Evolutionary conservation across 2,329 filamentous ascomycete species (phyloP).

Genomic region (Claviceps paspali): DNA sequence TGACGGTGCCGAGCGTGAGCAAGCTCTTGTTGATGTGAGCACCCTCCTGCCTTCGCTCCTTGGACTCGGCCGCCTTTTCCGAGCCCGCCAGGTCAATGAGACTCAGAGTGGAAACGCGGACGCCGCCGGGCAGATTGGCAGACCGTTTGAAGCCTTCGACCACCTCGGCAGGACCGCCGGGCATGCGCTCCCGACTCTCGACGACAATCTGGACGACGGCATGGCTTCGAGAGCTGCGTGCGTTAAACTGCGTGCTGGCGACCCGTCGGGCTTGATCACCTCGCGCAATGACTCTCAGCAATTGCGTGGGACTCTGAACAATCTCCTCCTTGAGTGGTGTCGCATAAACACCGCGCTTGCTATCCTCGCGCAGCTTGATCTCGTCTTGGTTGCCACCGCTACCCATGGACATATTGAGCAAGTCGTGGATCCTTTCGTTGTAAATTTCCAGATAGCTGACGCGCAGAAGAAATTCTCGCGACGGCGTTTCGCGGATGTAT

Average conservation of each 20-base stretch:
- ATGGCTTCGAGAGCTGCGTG: conserved; percentile 91
- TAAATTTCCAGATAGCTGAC: conserved; percentile 99
- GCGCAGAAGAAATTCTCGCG: conserved; percentile 81
- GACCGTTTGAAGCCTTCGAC: conserved; percentile 46
- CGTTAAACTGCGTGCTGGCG: conserved; percentile 92
- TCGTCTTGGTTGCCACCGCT: conserved; percentile 58
- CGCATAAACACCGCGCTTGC: conserved; percentile 90
- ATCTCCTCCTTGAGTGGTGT: conserved; percentile 96
- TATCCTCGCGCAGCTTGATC: conserved; percentile 93
- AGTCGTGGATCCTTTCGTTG: conserved; percentile 92
- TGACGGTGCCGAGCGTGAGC: conserved; percentile 87
- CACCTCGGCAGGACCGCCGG: conserved; percentile 30
- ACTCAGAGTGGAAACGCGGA: conserved; percentile 87
- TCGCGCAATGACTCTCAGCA: conserved; percentile 84
- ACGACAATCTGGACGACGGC: conserved; percentile 98
- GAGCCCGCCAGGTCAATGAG: conserved; percentile 94
- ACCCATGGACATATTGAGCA: conserved; percentile 60
- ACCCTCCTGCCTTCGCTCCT: conserved; percentile 84
- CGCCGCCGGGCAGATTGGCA: conserved; percentile 65
- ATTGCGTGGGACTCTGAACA: conserved; percentile 90
- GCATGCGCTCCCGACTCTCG: conserved; percentile 78
- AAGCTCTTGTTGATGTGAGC: conserved; percentile 98
- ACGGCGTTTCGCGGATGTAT: conserved; percentile 92
- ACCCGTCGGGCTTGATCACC: conserved; percentile 84
- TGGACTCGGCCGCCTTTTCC: conserved; percentile 87